A percentile compares a stretch with the other conserved stretches of the same genome.
Conservation (phyloP, 495 filamentous ascomycete species). For the Hyaloscypha finlandica region DNA sequence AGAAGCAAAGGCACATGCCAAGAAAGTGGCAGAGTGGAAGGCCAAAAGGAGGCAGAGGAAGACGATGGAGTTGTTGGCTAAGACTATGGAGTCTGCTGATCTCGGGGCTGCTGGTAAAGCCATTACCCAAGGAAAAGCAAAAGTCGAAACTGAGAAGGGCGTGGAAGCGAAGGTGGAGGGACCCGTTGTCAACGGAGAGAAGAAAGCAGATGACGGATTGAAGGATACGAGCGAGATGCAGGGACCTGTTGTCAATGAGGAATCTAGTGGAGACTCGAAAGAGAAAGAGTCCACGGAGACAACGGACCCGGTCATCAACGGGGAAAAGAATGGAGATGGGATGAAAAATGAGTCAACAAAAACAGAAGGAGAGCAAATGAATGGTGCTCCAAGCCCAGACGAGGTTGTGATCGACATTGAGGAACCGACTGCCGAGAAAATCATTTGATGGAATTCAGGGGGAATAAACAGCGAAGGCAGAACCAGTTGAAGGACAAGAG, state of each 20-base stretch:
- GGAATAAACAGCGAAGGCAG: too few relatives aligned
- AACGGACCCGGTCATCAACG: neutral
- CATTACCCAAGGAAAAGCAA: neutral
- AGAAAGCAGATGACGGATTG: neutral
- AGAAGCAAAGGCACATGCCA: constrained; percentile 36
- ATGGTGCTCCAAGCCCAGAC: too few relatives aligned
- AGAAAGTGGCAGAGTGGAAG: constrained; percentile 25
- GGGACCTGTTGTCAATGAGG: too few relatives aligned
- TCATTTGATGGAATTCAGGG: too few relatives aligned
- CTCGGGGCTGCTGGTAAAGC: neutral
- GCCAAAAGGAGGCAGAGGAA: constrained; percentile 17
- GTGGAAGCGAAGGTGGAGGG: neutral
- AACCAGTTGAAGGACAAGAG: too few relatives aligned
- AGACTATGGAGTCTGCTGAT: neutral
- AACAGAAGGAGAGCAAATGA: too few relatives aligned
- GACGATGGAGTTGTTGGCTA: neutral
- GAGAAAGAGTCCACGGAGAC: too few relatives aligned
- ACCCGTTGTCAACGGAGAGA: neutral
- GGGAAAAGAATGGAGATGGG: neutral
- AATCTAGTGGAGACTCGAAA: too few relatives aligned
- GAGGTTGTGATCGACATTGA: too few relatives aligned
- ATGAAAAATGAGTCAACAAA: too few relatives aligned
- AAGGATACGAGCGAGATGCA: neutral
- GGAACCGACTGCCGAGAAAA: too few relatives aligned
- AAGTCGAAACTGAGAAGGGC: neutral